A percentile compares a stretch with the other conserved stretches of the same genome.
These are phyloP conservation scores for Rhizomucor miehei DNA, from an alignment of 371 early-diverging fungal species.

Conservation along the genomic window DNA sequence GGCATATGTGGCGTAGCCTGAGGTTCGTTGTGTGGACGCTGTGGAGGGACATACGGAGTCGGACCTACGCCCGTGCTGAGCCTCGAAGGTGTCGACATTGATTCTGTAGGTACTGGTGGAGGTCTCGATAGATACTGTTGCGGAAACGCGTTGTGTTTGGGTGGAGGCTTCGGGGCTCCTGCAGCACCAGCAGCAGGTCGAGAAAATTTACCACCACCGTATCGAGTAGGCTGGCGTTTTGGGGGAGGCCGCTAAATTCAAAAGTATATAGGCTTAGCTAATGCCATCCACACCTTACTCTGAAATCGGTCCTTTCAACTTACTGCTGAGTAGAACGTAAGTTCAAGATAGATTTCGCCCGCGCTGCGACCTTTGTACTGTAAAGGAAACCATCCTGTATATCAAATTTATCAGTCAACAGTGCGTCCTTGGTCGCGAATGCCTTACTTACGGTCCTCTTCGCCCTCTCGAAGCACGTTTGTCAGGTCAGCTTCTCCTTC, in stretches of 20 bases:
- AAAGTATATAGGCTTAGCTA: neutral
- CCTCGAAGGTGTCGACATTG: constrained; percentile 24
- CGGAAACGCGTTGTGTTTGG: neutral
- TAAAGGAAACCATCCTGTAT: constrained; percentile 51
- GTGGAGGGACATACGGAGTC: constrained; percentile 17
- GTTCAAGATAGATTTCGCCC: constrained; percentile 53
- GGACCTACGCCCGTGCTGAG: constrained; percentile 14
- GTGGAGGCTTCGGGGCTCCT: neutral
- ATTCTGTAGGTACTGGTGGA: constrained; percentile 15
- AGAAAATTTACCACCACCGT: constrained; percentile 3
- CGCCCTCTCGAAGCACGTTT: constrained; percentile 59
- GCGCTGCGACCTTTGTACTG: constrained; percentile 48
- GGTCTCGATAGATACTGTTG: constrained; percentile 15
- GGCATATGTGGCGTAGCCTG: constrained; percentile 24
- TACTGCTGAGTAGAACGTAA: constrained; percentile 60
- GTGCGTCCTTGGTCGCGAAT: neutral
- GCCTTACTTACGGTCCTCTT: constrained; percentile 57
- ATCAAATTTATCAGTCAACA: neutral
- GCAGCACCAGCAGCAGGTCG: constrained; percentile 6
- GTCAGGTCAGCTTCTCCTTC: constrained; percentile 62
- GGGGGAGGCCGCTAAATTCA: constrained; percentile 29
- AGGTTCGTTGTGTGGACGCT: constrained; percentile 9
- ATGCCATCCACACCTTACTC: too few relatives aligned
- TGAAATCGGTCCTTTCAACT: neutral
- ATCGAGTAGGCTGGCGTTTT: constrained; percentile 36